A percentile compares a stretch with the other conserved stretches of the same genome.
Evolutionary conservation across 2,329 filamentous ascomycete species (phyloP).

Genomic region (Alternaria rosae): DNA sequence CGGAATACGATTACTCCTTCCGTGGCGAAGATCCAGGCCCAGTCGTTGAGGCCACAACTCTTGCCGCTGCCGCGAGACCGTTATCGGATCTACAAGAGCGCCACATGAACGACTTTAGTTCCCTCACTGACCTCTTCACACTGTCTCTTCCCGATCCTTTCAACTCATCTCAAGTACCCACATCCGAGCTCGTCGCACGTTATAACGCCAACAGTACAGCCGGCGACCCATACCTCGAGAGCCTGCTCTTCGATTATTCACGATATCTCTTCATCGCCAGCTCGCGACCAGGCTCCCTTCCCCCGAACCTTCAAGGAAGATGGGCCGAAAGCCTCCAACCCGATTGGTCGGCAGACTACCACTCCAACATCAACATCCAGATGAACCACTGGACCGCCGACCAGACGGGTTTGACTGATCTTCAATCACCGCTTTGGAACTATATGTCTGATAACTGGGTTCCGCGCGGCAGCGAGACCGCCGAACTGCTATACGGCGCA

Average conservation of each 20-base stretch:
- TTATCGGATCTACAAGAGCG: conserved; percentile 41
- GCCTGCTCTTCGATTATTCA: conserved; percentile 62
- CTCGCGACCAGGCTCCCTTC: conserved; percentile 59
- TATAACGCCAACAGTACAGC: conserved; percentile 33
- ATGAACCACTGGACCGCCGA: conserved; percentile 68
- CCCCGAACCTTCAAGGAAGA: conserved; percentile 64
- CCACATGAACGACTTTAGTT: conserved; percentile 55
- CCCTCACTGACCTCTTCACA: conserved; percentile 51
- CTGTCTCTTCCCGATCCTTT: conserved; percentile 57
- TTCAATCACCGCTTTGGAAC: conserved; percentile 59
- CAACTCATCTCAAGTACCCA: conserved; percentile 52
- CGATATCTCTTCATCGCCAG: conserved; percentile 64
- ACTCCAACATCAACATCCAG: conserved; percentile 66
- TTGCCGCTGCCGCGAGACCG: conserved; percentile 45
- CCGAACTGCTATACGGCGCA: conserved; percentile 61
- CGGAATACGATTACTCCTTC: conserved; percentile 56
- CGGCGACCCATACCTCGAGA: conserved; percentile 62
- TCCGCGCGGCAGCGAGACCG: conserved; percentile 62
- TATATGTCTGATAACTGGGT: conserved; percentile 64
- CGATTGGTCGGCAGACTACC: conserved; percentile 65
- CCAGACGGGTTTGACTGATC: conserved; percentile 58
- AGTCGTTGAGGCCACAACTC: conserved; percentile 47
- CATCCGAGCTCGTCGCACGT: conserved; percentile 39
- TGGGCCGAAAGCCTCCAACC: conserved; percentile 59
- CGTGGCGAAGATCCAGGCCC: conserved; percentile 56